Percentiles rank a stretch among this genome's conserved stretches.
Evolutionary conservation across 805 yeast genomes (phyloP).

Genomic region (Candida sonorensis): DNA sequence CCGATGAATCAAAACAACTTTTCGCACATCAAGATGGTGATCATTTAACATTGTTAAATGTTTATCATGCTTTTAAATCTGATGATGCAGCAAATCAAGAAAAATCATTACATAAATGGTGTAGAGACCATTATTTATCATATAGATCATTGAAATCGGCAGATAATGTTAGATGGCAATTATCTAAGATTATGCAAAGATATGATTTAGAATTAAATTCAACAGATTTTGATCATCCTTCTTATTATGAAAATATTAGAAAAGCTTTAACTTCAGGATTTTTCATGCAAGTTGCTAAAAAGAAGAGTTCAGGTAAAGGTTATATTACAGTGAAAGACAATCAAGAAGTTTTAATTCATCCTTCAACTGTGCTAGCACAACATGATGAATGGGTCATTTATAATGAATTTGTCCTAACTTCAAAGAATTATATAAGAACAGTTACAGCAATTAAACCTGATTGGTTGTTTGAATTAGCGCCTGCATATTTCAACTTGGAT

Average conservation of each 20-base stretch:
- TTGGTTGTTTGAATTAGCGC: slow-evolving; percentile 81
- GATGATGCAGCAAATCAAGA: slow-evolving; percentile 69
- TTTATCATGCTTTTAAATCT: slow-evolving; percentile 72
- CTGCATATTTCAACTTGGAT: slow-evolving; percentile 58
- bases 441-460: slow-evolving; percentile 89
- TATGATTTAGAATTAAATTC: slow-evolving; percentile 68
- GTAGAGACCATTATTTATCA: slow-evolving; percentile 82
- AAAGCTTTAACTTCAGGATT: slow-evolving; percentile 89
- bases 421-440: slow-evolving; percentile 90
- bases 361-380: slow-evolving; percentile 83
- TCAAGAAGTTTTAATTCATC: slow-evolving; percentile 92
- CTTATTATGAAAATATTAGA: slow-evolving; percentile 70
- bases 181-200: slow-evolving; percentile 75
- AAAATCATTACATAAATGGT: slow-evolving; percentile 73
- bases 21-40: slow-evolving; percentile 96
- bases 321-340: slow-evolving; percentile 90
- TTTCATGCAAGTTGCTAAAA: slow-evolving; percentile 97
- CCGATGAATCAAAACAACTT: slow-evolving; percentile 81
- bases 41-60: slow-evolving; percentile 85
- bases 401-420: slow-evolving; percentile 91
- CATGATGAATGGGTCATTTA: slow-evolving; percentile 92
- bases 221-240: slow-evolving; percentile 56
- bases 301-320: slow-evolving; percentile 74
- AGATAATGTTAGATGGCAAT: slow-evolving; percentile 79
- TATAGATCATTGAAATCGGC: slow-evolving; percentile 81